Conservation (phyloP, 768 basidiomycete species). For the Roridomyces roridus region DNA sequence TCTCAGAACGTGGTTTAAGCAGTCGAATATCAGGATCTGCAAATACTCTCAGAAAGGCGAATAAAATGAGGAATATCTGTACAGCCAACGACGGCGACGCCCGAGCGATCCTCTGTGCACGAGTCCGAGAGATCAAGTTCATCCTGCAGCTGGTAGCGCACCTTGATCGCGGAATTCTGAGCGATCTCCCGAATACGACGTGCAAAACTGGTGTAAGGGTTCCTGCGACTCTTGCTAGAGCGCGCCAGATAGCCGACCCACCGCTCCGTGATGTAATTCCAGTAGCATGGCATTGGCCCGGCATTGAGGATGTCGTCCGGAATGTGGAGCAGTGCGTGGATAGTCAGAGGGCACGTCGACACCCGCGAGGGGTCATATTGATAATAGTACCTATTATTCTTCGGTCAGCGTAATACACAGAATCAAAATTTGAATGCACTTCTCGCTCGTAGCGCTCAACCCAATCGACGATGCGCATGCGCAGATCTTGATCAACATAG, state of each 20-base stretch:
- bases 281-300: not conserved
- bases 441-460: not conserved
- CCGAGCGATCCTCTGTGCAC: not conserved
- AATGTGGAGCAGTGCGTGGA: not conserved
- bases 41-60: not conserved
- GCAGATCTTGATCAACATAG: not conserved
- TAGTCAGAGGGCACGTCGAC: not conserved
- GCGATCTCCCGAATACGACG: slow-evolving; percentile 8
- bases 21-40: not conserved
- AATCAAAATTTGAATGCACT: not conserved
- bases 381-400: not conserved
- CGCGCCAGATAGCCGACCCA: not conserved
- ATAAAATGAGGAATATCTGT: too few species aligned
- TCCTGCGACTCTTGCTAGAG: not conserved
- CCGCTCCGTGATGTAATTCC: slow-evolving; percentile 1
- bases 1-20: not conserved
- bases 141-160: not conserved
- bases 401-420: not conserved
- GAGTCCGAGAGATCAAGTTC: not conserved
- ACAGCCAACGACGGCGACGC: not conserved
- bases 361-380: not conserved
- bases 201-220: slow-evolving; percentile 4
- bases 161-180: slow-evolving; percentile 3
- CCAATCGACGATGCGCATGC: not conserved
- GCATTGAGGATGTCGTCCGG: slow-evolving; percentile 3